A percentile compares a stretch with the other conserved stretches of the same genome.
phyloP scores from a whole-genome alignment of 2,329 filamentous ascomycete genomes.

The Aspergillus sp. region DNA sequence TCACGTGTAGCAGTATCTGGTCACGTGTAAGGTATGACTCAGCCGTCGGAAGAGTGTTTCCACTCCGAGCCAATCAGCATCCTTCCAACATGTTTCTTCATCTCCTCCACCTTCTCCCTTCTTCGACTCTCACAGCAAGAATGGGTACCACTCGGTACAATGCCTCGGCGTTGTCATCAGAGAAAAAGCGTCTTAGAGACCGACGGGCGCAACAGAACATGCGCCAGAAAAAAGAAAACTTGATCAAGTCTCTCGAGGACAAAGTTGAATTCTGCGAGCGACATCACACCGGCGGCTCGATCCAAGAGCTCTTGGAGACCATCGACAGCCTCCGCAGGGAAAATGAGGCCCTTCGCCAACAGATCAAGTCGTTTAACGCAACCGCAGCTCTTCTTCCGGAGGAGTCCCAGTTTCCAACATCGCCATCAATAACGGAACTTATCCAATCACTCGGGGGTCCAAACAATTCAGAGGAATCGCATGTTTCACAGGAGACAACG shows the following conservation, averaged over 20 bases:
- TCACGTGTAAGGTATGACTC: neutral
- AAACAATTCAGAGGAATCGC: neutral
- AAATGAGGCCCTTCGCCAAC: neutral
- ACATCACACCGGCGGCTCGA: neutral
- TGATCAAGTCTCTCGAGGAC: constrained; percentile 3
- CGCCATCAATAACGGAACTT: neutral
- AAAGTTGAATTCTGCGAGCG: constrained; percentile 4
- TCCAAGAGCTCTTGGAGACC: neutral
- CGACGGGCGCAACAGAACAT: constrained; percentile 9
- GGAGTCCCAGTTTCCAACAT: neutral
- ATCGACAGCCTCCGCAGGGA: neutral
- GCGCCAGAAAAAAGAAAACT: constrained; percentile 6
- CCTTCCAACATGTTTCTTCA: too few relatives aligned
- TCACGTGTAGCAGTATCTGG: too few relatives aligned
- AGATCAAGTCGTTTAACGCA: neutral
- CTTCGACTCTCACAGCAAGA: neutral
- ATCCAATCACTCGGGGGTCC: neutral
- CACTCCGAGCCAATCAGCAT: neutral
- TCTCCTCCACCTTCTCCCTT: neutral
- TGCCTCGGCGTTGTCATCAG: neutral
- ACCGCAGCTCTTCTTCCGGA: neutral
- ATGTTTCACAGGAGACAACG: neutral
- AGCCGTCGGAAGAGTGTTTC: too few relatives aligned
- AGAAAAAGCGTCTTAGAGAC: constrained; percentile 12
- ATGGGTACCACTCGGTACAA: neutral